These are phyloP conservation scores for Penicillium capsulatum DNA, from an alignment of 2,329 filamentous ascomycete species.

Conservation along the genomic window DNA sequence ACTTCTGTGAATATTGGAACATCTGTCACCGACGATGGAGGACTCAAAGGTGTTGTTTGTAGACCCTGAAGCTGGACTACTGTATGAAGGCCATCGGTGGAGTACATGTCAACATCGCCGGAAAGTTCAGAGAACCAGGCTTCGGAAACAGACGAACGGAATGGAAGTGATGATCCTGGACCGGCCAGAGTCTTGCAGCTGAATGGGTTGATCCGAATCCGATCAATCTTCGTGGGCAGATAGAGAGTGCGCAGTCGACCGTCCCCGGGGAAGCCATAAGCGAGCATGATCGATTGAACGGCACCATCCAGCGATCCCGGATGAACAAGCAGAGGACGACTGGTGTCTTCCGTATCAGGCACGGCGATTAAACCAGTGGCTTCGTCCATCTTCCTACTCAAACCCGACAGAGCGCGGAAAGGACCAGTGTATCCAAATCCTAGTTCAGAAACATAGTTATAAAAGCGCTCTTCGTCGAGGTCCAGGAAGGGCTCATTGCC, in stretches of 20 bases:
- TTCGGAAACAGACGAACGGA: slow-evolving; percentile 16
- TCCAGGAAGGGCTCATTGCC: slow-evolving; percentile 8
- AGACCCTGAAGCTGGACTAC: slow-evolving; percentile 21
- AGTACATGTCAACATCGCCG: slow-evolving; percentile 25
- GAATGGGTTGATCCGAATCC: slow-evolving; percentile 16
- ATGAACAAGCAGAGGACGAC: slow-evolving; percentile 13
- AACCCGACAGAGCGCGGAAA: slow-evolving; percentile 18
- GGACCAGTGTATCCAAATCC: slow-evolving; percentile 27
- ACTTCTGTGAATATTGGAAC: slow-evolving; percentile 20
- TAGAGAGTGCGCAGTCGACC: slow-evolving; percentile 18
- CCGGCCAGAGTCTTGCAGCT: slow-evolving; percentile 4
- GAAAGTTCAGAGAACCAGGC: slow-evolving; percentile 16
- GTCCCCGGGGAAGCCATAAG: slow-evolving; percentile 21
- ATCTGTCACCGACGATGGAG: slow-evolving; percentile 13
- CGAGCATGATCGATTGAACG: slow-evolving; percentile 22
- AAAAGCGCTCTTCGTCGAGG: slow-evolving; percentile 24
- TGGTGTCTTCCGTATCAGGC: slow-evolving; percentile 2
- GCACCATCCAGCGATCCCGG: slow-evolving; percentile 16
- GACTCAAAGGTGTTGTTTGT: slow-evolving; percentile 19
- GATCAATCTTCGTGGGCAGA: slow-evolving; percentile 20
- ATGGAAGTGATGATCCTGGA: slow-evolving; percentile 12
- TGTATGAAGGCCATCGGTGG: slow-evolving; percentile 12
- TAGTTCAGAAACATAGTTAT: slow-evolving; percentile 20
- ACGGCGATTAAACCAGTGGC: slow-evolving; percentile 18
- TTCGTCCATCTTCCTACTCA: slow-evolving; percentile 20